These are phyloP conservation scores for Syzygium aqueum DNA, from an alignment of 345 rosid species.

Conservation along the genomic window DNA sequence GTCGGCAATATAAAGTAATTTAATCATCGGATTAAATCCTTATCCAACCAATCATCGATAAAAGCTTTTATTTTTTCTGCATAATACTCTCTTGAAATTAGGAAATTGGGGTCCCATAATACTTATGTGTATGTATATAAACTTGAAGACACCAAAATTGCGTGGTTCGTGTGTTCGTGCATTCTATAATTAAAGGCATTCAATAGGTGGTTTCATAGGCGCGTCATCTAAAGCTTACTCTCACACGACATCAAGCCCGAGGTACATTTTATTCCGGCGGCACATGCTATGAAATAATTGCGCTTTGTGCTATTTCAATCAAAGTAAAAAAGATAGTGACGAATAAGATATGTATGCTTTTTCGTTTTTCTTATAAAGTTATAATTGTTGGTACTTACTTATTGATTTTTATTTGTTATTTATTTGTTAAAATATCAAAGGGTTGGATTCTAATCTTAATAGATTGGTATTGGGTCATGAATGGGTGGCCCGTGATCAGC, in stretches of 20 bases:
- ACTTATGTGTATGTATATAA: too few species aligned
- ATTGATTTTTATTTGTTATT: not conserved
- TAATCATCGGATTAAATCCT: not conserved
- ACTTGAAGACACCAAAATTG: not conserved
- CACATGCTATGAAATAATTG: not conserved
- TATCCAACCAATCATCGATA: not conserved
- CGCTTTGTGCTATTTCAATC: not conserved
- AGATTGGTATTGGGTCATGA: not conserved
- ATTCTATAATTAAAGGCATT: not conserved
- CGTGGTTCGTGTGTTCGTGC: not conserved
- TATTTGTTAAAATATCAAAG: not conserved
- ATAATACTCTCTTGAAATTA: not conserved
- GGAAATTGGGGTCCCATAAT: not conserved
- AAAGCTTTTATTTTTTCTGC: not conserved
- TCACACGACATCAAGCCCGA: not conserved
- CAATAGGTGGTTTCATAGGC: fast-evolving
- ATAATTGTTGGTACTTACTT: not conserved
- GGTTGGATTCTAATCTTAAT: not conserved
- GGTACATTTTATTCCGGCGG: not conserved
- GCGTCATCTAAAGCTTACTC: not conserved
- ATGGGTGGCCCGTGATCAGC: not conserved
- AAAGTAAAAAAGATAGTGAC: not conserved
- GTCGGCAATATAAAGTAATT: not conserved
- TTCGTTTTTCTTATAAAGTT: not conserved
- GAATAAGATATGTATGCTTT: not conserved